These are phyloP conservation scores for Tricholoma bakamatsutake DNA, from an alignment of 768 basidiomycete species.

Conservation along the genomic window DNA sequence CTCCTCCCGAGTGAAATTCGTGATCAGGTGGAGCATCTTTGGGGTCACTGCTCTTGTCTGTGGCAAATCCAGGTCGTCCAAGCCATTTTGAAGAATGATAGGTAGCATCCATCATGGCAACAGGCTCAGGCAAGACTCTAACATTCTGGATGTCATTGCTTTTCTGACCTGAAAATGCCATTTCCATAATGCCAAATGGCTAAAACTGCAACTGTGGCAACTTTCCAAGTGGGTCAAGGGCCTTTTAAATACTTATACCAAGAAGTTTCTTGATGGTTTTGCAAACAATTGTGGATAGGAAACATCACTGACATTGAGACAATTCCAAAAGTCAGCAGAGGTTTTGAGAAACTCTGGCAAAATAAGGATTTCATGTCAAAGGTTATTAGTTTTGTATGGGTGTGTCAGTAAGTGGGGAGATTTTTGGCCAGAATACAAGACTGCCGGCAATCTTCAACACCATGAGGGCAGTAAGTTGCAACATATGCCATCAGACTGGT, in stretches of 20 bases:
- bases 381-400: conserved; percentile 20
- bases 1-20: too few species aligned
- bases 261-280: not conserved
- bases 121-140: too few species aligned
- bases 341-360: conserved; percentile 10
- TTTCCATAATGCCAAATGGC: not conserved
- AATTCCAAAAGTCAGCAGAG: conserved; percentile 14
- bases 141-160: too few species aligned
- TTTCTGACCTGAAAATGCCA: too few species aligned
- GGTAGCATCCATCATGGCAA: too few species aligned
- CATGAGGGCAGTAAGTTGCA: too few species aligned
- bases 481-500: too few species aligned
- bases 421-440: conserved; percentile 31
- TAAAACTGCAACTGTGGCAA: not conserved
- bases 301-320: not conserved
- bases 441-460: conserved; percentile 13
- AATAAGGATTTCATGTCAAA: conserved; percentile 6
- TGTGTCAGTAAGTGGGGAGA: conserved; percentile 32
- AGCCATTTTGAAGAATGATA: too few species aligned
- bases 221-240: not conserved
- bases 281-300: not conserved
- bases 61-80: too few species aligned
- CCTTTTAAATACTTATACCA: not conserved
- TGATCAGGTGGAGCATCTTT: too few species aligned
- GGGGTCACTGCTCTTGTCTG: too few species aligned